Evolutionary conservation across 2,329 filamentous ascomycete genomes (phyloP).

Genomic region (Pyrenochaeta sp.): DNA sequence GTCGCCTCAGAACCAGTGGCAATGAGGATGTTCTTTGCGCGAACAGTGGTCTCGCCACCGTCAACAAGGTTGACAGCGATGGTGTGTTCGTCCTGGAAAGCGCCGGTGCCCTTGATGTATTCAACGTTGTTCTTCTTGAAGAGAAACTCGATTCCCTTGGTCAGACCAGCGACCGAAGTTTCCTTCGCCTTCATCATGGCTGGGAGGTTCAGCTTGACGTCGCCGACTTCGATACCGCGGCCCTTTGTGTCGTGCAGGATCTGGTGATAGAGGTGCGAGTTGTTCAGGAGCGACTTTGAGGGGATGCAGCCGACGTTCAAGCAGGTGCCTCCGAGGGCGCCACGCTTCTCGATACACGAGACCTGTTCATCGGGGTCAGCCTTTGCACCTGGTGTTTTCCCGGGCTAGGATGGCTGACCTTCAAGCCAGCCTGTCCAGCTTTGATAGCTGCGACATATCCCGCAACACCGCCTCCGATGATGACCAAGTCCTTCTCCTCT

Average conservation of each 20-base stretch:
- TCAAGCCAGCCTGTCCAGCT: constrained; percentile 94
- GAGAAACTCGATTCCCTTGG: constrained; percentile 96
- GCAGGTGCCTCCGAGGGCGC: constrained; percentile 92
- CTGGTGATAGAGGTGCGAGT: constrained; percentile 97
- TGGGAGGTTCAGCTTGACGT: constrained; percentile 93
- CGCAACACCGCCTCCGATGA: constrained; percentile 97
- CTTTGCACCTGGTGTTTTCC: constrained; percentile 1
- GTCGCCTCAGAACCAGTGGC: constrained; percentile 95
- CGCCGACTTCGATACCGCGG: constrained; percentile 95
- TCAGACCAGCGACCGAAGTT: constrained; percentile 83
- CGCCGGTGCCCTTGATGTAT: constrained; percentile 92
- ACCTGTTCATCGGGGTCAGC: constrained; percentile 65
- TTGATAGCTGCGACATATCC: constrained; percentile 99
- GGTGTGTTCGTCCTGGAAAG: constrained; percentile 88
- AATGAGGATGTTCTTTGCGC: constrained; percentile 97
- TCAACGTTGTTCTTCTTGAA: constrained; percentile 99
- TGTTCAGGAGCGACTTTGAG: constrained; percentile 99
- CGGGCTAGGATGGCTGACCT: constrained; percentile 63
- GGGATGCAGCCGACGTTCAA: constrained; percentile 99
- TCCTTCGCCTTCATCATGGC: constrained; percentile 99
- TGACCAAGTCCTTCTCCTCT: constrained; percentile 96
- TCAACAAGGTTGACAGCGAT: constrained; percentile 90
- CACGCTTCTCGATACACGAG: constrained; percentile 97
- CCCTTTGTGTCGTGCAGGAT: constrained; percentile 96
- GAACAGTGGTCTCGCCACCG: constrained; percentile 85